Conservation (phyloP, 202 grass and related monocot genomes). For the Tripidium arundinaceum region DNA sequence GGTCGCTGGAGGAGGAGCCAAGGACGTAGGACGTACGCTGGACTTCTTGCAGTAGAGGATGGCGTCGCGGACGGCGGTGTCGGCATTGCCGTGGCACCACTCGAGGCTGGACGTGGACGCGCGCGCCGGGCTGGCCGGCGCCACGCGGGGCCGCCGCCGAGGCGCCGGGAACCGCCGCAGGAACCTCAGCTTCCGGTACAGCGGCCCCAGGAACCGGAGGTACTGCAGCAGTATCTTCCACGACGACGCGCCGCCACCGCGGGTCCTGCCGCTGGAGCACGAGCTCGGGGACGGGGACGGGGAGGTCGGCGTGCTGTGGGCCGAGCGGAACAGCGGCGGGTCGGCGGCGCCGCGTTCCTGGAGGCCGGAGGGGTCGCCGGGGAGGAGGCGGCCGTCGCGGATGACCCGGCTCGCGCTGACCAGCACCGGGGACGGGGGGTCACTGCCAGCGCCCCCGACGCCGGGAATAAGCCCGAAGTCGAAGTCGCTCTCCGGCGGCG, state of each 20-base stretch:
- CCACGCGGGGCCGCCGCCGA: constrained; percentile 10
- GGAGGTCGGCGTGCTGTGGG: constrained; percentile 47
- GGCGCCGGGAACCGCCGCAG: constrained; percentile 24
- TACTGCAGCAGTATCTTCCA: constrained; percentile 71
- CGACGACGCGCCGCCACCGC: constrained; percentile 22
- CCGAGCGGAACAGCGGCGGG: constrained; percentile 43
- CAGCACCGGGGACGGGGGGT: constrained; percentile 14
- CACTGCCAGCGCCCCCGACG: not conserved
- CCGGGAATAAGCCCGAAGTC: constrained; percentile 25
- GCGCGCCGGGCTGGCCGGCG: constrained; percentile 22
- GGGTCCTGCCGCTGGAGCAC: constrained; percentile 27
- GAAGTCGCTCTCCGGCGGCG: constrained; percentile 17
- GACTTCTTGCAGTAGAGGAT: constrained; percentile 99
- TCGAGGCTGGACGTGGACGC: constrained; percentile 51
- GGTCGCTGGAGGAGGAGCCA: not conserved
- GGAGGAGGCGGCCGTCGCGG: constrained; percentile 45
- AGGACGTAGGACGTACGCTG: constrained; percentile 37
- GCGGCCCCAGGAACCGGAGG: constrained; percentile 65
- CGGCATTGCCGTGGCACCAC: constrained; percentile 84
- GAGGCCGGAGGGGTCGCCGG: not conserved
- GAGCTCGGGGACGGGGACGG: constrained; percentile 30
- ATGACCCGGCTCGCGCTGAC: constrained; percentile 60
- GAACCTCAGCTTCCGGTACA: constrained; percentile 61
- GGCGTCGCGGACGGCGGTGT: constrained; percentile 79
- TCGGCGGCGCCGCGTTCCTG: not conserved